Evolutionary conservation across 306 rosid species (phyloP).

Genomic region (Lathyrus oleraceus): DNA sequence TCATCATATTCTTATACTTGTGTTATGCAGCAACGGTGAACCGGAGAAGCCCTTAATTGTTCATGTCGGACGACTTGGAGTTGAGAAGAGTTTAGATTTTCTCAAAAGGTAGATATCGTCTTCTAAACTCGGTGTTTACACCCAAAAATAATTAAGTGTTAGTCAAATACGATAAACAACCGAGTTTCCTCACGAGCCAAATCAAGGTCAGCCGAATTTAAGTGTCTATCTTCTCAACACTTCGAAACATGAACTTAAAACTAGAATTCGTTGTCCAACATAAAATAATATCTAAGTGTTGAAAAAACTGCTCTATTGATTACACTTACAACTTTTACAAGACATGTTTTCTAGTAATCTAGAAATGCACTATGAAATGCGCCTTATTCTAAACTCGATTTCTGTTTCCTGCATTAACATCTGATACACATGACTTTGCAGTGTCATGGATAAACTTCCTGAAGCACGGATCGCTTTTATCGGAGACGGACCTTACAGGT

Average conservation of each 20-base stretch:
- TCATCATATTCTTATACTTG: conserved; percentile 24
- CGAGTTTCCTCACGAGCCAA: too few species aligned
- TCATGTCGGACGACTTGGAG: conserved; percentile 96
- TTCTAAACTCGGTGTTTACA: not conserved
- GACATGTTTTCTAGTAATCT: not conserved
- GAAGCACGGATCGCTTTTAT: conserved; percentile 87
- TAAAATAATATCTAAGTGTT: not conserved
- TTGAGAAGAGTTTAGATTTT: conserved; percentile 96
- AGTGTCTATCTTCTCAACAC: too few species aligned
- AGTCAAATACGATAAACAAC: too few species aligned
- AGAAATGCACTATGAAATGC: not conserved
- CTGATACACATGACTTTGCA: conserved; percentile 48
- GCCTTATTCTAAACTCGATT: not conserved
- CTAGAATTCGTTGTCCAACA: not conserved
- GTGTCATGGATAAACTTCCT: conserved; percentile 88
- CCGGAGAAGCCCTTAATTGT: conserved; percentile 89
- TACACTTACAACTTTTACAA: not conserved
- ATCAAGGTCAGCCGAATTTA: too few species aligned
- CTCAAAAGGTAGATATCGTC: conserved; percentile 67
- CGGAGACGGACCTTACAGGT: conserved; percentile 99
- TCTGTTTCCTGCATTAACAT: conserved; percentile 30
- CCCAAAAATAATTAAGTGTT: too few species aligned
- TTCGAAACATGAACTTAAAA: not conserved
- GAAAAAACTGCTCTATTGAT: conserved; percentile 11
- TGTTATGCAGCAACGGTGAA: conserved; percentile 72